A percentile compares a stretch with the other conserved stretches of the same genome.
Conservation (phyloP, 2,329 filamentous ascomycete species). For the Ophiostoma fasciatum region DNA sequence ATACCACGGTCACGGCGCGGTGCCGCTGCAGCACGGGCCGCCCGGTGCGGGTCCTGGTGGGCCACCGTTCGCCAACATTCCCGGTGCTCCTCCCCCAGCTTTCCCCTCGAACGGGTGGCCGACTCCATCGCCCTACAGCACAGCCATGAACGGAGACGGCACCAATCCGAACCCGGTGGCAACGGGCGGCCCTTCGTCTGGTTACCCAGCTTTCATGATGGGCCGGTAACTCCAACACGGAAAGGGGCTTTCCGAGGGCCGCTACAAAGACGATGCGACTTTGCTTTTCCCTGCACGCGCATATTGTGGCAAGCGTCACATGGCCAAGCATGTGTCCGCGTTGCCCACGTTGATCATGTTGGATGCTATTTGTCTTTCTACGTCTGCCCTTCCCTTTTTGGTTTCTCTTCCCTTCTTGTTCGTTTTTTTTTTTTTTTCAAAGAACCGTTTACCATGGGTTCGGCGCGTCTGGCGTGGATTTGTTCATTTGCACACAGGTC, state of each 20-base stretch:
- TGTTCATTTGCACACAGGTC: no score
- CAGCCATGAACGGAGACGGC: conserved; percentile 3
- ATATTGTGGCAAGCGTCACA: no score
- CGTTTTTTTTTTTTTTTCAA: background rate
- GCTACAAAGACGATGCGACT: no score
- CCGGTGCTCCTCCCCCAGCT: conserved; percentile 9
- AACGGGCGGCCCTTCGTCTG: conserved; percentile 7
- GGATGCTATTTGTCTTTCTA: background rate
- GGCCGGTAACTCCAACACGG: conserved; percentile 6
- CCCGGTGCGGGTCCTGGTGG: no score
- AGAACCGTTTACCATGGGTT: no score
- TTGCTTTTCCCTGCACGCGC: no score
- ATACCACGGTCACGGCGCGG: background rate
- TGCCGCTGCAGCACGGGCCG: background rate
- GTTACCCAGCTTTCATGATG: conserved; percentile 17
- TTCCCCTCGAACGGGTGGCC: conserved; percentile 2
- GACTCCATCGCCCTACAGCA: background rate
- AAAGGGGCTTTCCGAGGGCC: no score
- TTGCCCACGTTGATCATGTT: background rate
- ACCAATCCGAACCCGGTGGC: background rate
- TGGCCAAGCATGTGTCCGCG: no score
- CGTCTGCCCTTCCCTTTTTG: background rate
- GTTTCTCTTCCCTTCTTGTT: background rate
- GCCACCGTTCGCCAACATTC: conserved; percentile 3
- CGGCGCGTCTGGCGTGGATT: no score